Conservation (phyloP, 2,329 filamentous ascomycete species). For the Xylaria multiplex region DNA sequence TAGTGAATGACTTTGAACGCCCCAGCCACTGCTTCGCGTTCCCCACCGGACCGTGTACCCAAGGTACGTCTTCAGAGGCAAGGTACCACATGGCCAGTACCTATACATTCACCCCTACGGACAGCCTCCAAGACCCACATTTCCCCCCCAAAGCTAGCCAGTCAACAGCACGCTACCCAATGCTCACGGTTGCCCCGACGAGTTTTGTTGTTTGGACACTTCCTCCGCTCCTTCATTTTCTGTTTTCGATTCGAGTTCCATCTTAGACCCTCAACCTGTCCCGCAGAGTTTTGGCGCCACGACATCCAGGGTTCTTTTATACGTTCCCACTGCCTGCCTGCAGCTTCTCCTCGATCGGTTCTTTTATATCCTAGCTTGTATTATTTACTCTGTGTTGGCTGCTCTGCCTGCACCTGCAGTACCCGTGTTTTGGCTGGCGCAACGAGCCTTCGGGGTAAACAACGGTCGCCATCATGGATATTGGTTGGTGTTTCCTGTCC, state of each 20-base stretch:
- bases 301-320: constrained; percentile 27
- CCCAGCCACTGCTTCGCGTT: constrained; percentile 12
- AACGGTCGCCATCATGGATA: constrained; percentile 45
- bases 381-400: constrained; percentile 22
- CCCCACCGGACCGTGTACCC: background rate
- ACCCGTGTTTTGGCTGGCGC: constrained; percentile 45
- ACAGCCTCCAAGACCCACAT: constrained; percentile 15
- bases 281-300: constrained; percentile 35
- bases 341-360: constrained; percentile 25
- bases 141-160: constrained; percentile 20
- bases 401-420: constrained; percentile 22
- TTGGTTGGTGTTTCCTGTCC: constrained; percentile 39
- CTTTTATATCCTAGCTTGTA: constrained; percentile 24
- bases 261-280: constrained; percentile 34
- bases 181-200: constrained; percentile 47
- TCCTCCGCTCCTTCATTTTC: constrained; percentile 41
- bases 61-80: background rate
- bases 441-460: constrained; percentile 46
- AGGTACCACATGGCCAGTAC: too few relatives aligned
- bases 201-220: constrained; percentile 48
- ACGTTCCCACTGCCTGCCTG: constrained; percentile 36
- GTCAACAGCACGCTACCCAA: constrained; percentile 31
- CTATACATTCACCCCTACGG: too few relatives aligned
- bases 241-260: constrained; percentile 40
- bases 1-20: constrained; percentile 2